Base-by-base conservation (phyloP, 1,139 yeast genomes). In the Lodderomyces metapsilosis region DNA sequence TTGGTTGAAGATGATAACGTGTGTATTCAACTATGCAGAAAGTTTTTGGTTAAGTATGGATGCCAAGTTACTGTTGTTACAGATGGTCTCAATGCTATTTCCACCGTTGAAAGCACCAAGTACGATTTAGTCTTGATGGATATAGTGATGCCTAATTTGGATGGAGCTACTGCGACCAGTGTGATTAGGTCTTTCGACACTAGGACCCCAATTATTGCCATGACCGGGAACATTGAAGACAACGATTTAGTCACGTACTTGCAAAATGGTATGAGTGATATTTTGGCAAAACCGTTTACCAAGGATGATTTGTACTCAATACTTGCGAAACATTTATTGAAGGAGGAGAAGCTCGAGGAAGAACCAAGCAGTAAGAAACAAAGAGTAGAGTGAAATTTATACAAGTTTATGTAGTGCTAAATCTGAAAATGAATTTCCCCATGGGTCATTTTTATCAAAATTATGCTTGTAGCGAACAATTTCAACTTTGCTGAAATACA, bases 161-260 rank as follows among this genome's bases (percentile, higher is more conserved):
- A 91, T 60, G 98, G 98, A 37, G 95, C 96, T 6, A 84, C 95
- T 1, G 96, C 96, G 1, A 84, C 96, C 2, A 82, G 88, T 39
- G 82, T 88, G 34, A 88, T 91, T 44, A 73, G 97, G 50, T 80
- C 85, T 15, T 87, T 87, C 58, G 95, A 88, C 58, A 80, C 82
- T 18, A 77, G 76, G 44, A 88, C 96, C 0, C 97, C 97, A 5
- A 87, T 91, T 48, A 85, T 89, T 49, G 95, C 96, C 35, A 88
- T 91, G 96, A 88, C 96, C 2, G 94, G 95, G 31, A 87, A 87
- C 54, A 85, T 87, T 44, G 85, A 84, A 53, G 87, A 84, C 50
- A 81, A 84, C 51, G 95, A 87, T 61, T 70, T 88, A 44, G 85
- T 85, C 37, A 84, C 87, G 1, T 89, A 88, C 59, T 68, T 86